Percentiles rank a stretch among this genome's conserved stretches.
Evolutionary conservation across 2,329 filamentous ascomycete genomes (phyloP).

Genomic region (Triangularia setosa): DNA sequence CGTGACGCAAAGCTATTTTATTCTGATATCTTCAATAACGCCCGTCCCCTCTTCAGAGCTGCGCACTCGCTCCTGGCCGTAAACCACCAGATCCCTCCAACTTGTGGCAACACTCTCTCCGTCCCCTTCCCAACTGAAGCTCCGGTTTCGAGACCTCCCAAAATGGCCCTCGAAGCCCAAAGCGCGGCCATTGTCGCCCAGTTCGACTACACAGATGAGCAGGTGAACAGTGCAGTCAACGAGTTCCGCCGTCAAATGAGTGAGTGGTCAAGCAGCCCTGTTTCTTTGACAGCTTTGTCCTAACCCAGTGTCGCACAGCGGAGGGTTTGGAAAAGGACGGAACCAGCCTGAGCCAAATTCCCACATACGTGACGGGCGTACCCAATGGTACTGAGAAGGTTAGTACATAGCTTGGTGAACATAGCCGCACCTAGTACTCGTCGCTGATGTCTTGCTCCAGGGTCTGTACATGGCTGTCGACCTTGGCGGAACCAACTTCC

Average conservation of each 20-base stretch:
- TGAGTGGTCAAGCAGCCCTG: slow-evolving; percentile 30
- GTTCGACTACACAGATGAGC: slow-evolving; percentile 77
- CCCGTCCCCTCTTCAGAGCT: slow-evolving; percentile 30
- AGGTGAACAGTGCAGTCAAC: slow-evolving; percentile 74
- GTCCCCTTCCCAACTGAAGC: slow-evolving; percentile 51
- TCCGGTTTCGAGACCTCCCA: slow-evolving; percentile 52
- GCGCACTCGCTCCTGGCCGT: slow-evolving; percentile 42
- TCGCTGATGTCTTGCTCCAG: slow-evolving; percentile 41
- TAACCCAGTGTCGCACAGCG: slow-evolving; percentile 43
- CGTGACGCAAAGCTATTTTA: slow-evolving; percentile 46
- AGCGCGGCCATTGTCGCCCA: slow-evolving; percentile 76
- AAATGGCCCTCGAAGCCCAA: slow-evolving; percentile 63
- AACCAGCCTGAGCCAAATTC: slow-evolving; percentile 88
- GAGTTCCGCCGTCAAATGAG: slow-evolving; percentile 88
- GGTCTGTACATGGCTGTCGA: slow-evolving; percentile 95
- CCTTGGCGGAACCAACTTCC: slow-evolving; percentile 96
- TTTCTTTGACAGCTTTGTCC: slow-evolving; percentile 11
- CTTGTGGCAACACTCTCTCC: slow-evolving; percentile 52
- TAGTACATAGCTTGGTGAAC: slow-evolving; percentile 28
- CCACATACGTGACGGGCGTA: slow-evolving; percentile 91
- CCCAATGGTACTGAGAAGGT: slow-evolving; percentile 98
- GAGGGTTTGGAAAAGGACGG: slow-evolving; percentile 77
- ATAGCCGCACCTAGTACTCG: not conserved
- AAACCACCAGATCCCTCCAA: slow-evolving; percentile 28
- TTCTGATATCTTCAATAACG: slow-evolving; percentile 31